phyloP scores from a whole-genome alignment of 495 filamentous ascomycete genomes.

The Xylaria scruposa region DNA sequence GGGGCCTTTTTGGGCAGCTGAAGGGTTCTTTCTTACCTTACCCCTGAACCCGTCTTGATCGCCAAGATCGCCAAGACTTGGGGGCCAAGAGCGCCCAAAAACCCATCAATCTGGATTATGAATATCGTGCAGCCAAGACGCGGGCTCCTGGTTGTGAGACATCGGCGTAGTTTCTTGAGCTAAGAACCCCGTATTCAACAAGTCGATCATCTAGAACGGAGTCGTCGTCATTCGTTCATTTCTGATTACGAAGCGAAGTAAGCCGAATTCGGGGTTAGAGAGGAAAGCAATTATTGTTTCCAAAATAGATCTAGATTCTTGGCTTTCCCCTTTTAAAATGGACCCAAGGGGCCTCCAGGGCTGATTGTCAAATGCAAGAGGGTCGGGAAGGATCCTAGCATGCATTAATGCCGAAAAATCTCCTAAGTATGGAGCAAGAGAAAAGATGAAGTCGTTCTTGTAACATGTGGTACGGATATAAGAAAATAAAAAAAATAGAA shows the following conservation, averaged over 20 bases:
- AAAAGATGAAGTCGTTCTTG: background rate
- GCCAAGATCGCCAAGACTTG: conserved; percentile 8
- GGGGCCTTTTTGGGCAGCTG: background rate
- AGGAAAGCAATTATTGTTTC: background rate
- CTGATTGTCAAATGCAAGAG: background rate
- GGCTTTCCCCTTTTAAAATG: background rate
- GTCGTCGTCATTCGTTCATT: background rate
- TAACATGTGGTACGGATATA: background rate
- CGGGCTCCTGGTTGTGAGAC: background rate
- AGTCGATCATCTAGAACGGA: background rate
- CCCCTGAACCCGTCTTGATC: conserved; percentile 2
- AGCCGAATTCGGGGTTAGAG: background rate
- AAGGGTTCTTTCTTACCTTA: background rate
- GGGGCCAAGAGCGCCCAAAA: background rate
- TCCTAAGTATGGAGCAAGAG: background rate
- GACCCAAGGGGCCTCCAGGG: background rate
- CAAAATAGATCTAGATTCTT: conserved; percentile 10
- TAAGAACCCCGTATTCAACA: background rate
- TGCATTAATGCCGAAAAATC: conserved; percentile 6
- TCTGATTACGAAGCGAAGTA: background rate
- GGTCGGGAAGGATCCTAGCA: background rate
- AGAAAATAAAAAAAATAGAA: background rate
- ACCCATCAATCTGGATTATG: background rate
- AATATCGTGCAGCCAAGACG: background rate
- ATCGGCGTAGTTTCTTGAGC: background rate